Evolutionary conservation across 768 basidiomycete species (phyloP), one percentile per base, ranked within the genome.

Genomic region (Termitomyces sp.): DNA sequence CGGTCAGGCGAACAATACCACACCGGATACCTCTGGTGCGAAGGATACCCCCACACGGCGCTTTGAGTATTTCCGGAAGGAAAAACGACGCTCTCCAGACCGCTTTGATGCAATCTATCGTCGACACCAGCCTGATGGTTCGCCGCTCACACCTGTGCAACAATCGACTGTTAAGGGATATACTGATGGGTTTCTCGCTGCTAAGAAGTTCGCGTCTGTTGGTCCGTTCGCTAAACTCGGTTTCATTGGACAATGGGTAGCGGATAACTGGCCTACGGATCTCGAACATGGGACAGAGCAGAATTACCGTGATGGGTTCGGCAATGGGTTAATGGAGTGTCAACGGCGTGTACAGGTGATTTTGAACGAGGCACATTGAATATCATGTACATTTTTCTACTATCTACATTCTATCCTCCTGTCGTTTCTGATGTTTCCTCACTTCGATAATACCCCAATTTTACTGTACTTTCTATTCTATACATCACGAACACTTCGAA

Each of bases 211-310:
- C 67, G 83, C 82, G 2, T 64, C 69, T 8, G 69, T 76, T 45
- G 74, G 74, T 22, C 72, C 18, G 13, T 33, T 73, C 66, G 82
- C 80, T 30, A 80, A 73, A 59, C 73, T 88, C 1, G 88, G 87
- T 0, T 89, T 88, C 65, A 68, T 70, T 18, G 81, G 77, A 6
- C 87, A 89, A 62, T 87, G 80, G 64, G 76, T 88, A n/a, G 57
- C 33, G 18, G 85, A 88, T 69, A 65, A n/a, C 71, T 72, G 36
- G 79, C 66, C 72, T 10, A 61, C 57, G 22, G 69, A 73, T 18
- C 66, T 81, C 20, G 64, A 63, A 10, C 66, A 65, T 26, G 78
- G 74, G 22, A 75, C 72, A n/a, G 75, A 82, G 57, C 69, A 72
- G 32, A 65, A 67, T 42, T 86, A 87, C 65, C 63, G 63, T 26